A percentile compares a stretch with the other conserved stretches of the same genome.
Evolutionary conservation across 1,284 basidiomycete species (phyloP).

Genomic region (Heterobasidion irregulare): DNA sequence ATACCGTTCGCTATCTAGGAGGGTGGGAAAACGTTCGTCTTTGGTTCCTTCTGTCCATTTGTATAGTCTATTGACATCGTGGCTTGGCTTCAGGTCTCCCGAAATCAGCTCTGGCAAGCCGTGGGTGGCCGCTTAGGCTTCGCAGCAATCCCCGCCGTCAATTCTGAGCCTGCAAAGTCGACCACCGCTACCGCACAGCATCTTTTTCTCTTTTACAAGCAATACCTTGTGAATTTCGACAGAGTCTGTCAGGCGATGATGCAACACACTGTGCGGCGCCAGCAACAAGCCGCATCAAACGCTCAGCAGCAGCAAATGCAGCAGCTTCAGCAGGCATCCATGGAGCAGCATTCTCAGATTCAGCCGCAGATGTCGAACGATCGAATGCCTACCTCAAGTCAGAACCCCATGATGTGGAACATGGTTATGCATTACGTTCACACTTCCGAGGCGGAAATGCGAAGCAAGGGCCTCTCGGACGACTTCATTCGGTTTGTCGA

Average conservation of each 20-base stretch:
- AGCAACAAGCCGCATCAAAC: conserved; percentile 6
- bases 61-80: not conserved
- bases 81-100: conserved; percentile 32
- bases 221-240: conserved; percentile 52
- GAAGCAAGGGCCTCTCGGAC: conserved; percentile 39
- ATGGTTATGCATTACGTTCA: conserved; percentile 35
- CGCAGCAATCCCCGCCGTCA: conserved; percentile 48
- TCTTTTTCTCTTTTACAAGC: conserved; percentile 50
- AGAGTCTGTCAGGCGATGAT: conserved; percentile 27
- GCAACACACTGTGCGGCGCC: conserved; percentile 1
- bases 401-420: conserved; percentile 23
- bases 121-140: conserved; percentile 60
- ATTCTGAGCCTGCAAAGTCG: conserved; percentile 45
- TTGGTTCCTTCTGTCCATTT: not conserved
- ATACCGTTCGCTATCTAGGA: conserved; percentile 45
- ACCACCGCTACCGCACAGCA: conserved; percentile 53
- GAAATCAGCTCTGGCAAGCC: conserved; percentile 52
- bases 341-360: not conserved
- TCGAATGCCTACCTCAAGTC: not conserved
- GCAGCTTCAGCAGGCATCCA: conserved; percentile 1
- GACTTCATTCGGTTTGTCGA: conserved; percentile 51
- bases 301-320: conserved; percentile 8
- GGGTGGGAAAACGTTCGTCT: conserved; percentile 39
- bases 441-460: conserved; percentile 40
- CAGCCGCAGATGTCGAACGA: not conserved